Percentiles rank a stretch among this genome's conserved stretches.
These are phyloP conservation scores for Eruca vesicaria DNA, from an alignment of 441 rosid genomes.

Conservation along the genomic window DNA sequence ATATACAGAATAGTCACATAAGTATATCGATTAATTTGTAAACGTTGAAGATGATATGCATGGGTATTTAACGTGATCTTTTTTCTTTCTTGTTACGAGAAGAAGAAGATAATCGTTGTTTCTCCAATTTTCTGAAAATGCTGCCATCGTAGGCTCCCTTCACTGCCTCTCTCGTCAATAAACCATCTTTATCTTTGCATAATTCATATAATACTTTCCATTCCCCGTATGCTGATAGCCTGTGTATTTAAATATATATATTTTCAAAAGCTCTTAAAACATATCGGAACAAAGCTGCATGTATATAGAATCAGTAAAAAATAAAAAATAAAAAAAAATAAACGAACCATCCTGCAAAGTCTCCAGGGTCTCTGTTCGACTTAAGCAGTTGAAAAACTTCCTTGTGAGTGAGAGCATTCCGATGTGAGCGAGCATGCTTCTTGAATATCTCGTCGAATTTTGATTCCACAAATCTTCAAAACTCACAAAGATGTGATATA, in stretches of 20 bases:
- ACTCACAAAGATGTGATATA: background rate
- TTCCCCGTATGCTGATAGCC: conserved; percentile 44
- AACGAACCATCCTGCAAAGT: conserved; percentile 69
- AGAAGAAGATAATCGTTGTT: conserved; percentile 32
- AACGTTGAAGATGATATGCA: background rate
- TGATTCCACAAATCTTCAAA: conserved; percentile 46
- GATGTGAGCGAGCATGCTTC: conserved; percentile 49
- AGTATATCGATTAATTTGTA: background rate
- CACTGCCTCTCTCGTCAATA: conserved; percentile 50
- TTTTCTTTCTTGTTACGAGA: background rate
- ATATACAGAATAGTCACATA: background rate
- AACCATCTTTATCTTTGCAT: conserved; percentile 61
- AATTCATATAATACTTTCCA: conserved; percentile 52
- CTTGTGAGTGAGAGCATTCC: conserved; percentile 52
- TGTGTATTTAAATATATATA: background rate
- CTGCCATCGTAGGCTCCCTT: conserved; percentile 68
- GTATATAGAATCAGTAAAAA: background rate
- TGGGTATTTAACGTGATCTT: background rate
- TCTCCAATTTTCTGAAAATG: conserved; percentile 50
- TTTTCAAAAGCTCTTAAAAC: background rate
- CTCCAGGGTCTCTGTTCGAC: conserved; percentile 59
- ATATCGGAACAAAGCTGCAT: background rate
- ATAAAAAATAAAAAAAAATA: background rate
- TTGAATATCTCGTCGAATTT: conserved; percentile 73
- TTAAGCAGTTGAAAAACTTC: conserved; percentile 56